A percentile compares a stretch with the other conserved stretches of the same genome.
Conservation (phyloP, 192 early-diverging fungal genomes). For the Umbelopsis sp. region DNA sequence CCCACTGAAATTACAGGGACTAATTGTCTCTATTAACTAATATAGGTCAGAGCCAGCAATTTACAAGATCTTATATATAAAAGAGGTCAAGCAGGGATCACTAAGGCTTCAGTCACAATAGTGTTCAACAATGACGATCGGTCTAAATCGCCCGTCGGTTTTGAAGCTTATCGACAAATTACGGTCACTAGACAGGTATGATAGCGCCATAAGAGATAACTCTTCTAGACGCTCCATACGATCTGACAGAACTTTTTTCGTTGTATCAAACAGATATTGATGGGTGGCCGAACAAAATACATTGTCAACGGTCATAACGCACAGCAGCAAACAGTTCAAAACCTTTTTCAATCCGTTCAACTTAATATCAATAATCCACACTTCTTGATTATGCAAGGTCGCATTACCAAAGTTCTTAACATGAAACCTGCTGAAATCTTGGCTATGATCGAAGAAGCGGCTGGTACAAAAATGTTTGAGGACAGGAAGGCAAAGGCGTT, state of each 20-base stretch:
- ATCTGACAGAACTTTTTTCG: neutral
- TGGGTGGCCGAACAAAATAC: constrained; percentile 95
- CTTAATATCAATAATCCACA: constrained; percentile 99
- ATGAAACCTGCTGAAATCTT: constrained; percentile 98
- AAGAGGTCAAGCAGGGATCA: constrained; percentile 97
- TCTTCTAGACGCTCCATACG: neutral
- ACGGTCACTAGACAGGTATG: constrained; percentile 94
- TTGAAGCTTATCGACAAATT: constrained; percentile 82
- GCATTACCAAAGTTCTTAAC: constrained; percentile 99
- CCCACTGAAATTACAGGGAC: neutral
- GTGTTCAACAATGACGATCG: constrained; percentile 93
- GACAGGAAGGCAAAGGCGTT: constrained; percentile 95
- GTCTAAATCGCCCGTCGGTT: constrained; percentile 84
- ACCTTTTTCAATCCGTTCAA: constrained; percentile 95
- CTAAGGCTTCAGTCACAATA: constrained; percentile 95
- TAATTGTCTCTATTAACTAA: neutral
- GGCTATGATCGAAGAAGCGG: constrained; percentile 98
- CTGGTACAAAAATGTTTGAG: constrained; percentile 98
- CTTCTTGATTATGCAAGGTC: constrained; percentile 99
- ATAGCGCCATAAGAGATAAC: neutral
- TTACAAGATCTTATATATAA: constrained; percentile 98
- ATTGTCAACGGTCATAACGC: constrained; percentile 93
- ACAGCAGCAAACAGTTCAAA: constrained; percentile 87
- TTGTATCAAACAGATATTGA: constrained; percentile 58
- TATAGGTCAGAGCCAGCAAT: constrained; percentile 85